Percentiles rank a stretch among this genome's conserved stretches.
These are phyloP conservation scores for Cutaneotrichosporon cutaneum DNA, from an alignment of 1,284 basidiomycete species.

Conservation along the genomic window DNA sequence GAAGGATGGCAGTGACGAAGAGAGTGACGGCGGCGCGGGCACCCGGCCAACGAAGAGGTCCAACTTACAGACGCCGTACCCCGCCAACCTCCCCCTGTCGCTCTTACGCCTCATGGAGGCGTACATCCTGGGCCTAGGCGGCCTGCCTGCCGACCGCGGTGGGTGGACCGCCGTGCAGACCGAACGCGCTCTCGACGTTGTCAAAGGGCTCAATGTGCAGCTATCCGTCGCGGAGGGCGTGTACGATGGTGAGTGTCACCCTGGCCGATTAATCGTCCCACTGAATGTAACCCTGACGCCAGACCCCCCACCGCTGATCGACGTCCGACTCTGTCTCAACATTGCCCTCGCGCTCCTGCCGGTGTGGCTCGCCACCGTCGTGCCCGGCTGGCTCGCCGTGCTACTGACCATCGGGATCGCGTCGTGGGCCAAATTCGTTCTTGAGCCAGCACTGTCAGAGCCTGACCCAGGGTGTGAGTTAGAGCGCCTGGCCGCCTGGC, in stretches of 20 bases:
- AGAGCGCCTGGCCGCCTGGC: too few relatives aligned
- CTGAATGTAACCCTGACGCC: constrained; percentile 7
- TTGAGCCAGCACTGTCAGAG: constrained; percentile 13
- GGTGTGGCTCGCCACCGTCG: constrained; percentile 8
- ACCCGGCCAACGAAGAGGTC: constrained; percentile 32
- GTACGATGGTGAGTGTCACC: constrained; percentile 36
- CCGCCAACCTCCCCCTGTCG: constrained; percentile 47
- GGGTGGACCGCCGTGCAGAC: constrained; percentile 47
- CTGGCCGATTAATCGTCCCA: too few relatives aligned
- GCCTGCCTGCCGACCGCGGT: constrained; percentile 30
- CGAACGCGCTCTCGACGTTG: constrained; percentile 41
- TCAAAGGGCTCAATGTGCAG: constrained; percentile 36
- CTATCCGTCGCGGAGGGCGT: constrained; percentile 48
- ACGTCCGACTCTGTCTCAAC: constrained; percentile 19
- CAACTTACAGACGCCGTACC: constrained; percentile 44
- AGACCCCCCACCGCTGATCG: constrained; percentile 18
- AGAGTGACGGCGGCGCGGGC: constrained; percentile 1
- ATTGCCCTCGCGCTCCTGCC: constrained; percentile 14
- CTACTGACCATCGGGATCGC: constrained; percentile 7
- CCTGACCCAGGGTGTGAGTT: constrained; percentile 19
- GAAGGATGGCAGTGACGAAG: constrained; percentile 11
- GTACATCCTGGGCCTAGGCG: constrained; percentile 44
- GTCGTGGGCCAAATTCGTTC: constrained; percentile 14
- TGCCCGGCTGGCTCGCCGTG: constrained; percentile 15
- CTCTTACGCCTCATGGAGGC: constrained; percentile 48